These are phyloP conservation scores for Saccharomyces hybrid DNA, from an alignment of 1,139 yeast genomes.

Conservation along the genomic window DNA sequence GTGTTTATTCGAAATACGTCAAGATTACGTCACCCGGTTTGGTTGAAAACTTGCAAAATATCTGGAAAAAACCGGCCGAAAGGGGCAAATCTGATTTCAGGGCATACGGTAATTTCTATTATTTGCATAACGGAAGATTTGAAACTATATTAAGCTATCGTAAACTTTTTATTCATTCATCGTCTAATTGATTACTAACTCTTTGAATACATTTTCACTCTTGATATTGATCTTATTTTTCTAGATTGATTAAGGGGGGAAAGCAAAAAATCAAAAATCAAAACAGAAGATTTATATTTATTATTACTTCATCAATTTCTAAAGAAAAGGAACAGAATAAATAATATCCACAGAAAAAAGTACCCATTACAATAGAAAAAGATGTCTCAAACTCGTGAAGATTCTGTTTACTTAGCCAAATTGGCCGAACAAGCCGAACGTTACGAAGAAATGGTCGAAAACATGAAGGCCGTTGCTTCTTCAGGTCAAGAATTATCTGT, in stretches of 20 bases:
- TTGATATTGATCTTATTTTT: not conserved
- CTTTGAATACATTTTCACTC: too few species aligned
- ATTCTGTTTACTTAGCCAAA: constrained; percentile 96
- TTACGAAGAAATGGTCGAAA: constrained; percentile 98
- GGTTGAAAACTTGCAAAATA: not conserved
- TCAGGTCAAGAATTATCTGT: constrained; percentile 93
- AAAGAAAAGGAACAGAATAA: not conserved
- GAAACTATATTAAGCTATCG: not conserved
- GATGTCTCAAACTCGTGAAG: constrained; percentile 68
- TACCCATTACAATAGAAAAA: not conserved
- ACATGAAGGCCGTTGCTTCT: constrained; percentile 96
- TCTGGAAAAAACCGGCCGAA: not conserved
- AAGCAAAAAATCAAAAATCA: not conserved
- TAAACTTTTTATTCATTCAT: not conserved
- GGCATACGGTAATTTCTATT: not conserved
- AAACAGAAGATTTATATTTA: not conserved
- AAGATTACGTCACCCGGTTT: not conserved
- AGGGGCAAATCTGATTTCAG: not conserved
- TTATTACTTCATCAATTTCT: not conserved
- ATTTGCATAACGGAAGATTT: not conserved
- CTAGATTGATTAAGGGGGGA: not conserved
- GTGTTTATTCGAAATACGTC: not conserved
- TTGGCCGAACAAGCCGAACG: constrained; percentile 99
- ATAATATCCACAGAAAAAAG: not conserved
- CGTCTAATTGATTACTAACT: not conserved